A percentile compares a stretch with the other conserved stretches of the same genome.
These are phyloP conservation scores for Phytophthora chlamydospora DNA, from an alignment of 352 stramenopile genomes.

Conservation along the genomic window DNA sequence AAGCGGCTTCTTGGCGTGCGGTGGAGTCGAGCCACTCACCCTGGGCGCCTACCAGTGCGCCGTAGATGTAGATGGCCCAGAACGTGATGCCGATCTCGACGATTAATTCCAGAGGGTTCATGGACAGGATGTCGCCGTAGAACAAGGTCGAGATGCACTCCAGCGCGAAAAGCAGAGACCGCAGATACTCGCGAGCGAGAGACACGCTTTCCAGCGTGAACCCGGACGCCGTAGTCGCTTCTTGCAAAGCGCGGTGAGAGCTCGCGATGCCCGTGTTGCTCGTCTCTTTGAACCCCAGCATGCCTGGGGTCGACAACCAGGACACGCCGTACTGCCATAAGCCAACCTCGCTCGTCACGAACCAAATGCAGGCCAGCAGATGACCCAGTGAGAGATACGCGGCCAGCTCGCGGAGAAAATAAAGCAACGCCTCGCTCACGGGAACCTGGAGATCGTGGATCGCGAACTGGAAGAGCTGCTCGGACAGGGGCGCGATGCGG, in stretches of 20 bases:
- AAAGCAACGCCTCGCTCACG: constrained; percentile 43
- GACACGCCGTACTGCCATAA: constrained; percentile 47
- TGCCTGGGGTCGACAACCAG: constrained; percentile 63
- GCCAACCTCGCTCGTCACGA: constrained; percentile 42
- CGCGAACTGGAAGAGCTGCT: constrained; percentile 58
- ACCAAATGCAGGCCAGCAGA: constrained; percentile 66
- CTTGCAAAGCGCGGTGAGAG: constrained; percentile 2
- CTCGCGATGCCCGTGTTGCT: constrained; percentile 3
- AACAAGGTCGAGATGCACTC: constrained; percentile 69
- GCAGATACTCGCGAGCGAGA: constrained; percentile 58
- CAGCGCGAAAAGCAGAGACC: constrained; percentile 63
- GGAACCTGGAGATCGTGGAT: constrained; percentile 61
- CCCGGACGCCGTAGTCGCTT: background rate
- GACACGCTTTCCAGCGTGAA: constrained; percentile 40
- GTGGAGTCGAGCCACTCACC: constrained; percentile 54
- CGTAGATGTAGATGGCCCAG: constrained; percentile 68
- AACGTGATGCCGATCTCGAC: constrained; percentile 62
- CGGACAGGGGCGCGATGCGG: constrained; percentile 44
- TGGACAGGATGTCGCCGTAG: constrained; percentile 42
- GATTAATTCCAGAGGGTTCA: constrained; percentile 64
- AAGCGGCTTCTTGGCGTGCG: constrained; percentile 47
- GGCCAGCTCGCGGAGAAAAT: constrained; percentile 47
- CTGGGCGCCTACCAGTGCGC: constrained; percentile 33
- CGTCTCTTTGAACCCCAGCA: constrained; percentile 31
- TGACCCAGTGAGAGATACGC: constrained; percentile 61